Evolutionary conservation across 106 monocot species (phyloP).

Genomic region (Dendrobium catenatum): DNA sequence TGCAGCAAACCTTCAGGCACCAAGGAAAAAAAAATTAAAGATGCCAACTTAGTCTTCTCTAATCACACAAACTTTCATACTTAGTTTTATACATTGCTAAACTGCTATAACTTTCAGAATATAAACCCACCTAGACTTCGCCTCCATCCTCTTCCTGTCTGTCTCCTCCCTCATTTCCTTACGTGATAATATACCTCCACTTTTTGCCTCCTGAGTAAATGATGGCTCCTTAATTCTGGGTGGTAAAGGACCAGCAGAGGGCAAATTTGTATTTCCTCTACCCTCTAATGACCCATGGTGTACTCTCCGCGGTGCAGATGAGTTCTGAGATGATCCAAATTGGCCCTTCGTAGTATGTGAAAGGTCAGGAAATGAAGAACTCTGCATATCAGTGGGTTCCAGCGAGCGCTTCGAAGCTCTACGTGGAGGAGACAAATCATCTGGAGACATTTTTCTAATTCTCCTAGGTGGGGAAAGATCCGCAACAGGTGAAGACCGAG

Average conservation of each 20-base stretch:
- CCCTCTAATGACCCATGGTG: neutral
- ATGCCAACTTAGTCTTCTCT: neutral
- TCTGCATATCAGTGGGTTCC: neutral
- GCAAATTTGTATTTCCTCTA: neutral
- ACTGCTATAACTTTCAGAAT: neutral
- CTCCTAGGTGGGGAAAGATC: conserved; percentile 31
- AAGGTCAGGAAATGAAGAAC: neutral
- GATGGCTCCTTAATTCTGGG: conserved; percentile 24
- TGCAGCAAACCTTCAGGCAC: conserved; percentile 40
- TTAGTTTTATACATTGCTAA: neutral
- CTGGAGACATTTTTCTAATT: conserved; percentile 1
- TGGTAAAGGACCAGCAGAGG: conserved; percentile 24
- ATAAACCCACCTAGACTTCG: conserved; percentile 25
- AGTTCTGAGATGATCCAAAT: neutral
- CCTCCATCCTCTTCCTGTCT: conserved; percentile 49
- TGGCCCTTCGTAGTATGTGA: neutral
- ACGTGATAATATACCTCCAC: conserved; percentile 40
- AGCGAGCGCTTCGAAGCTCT: conserved; percentile 1
- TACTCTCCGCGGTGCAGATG: neutral
- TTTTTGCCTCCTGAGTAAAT: conserved; percentile 19
- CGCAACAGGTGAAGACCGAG: neutral
- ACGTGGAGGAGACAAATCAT: conserved; percentile 26
- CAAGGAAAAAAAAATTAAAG: neutral
- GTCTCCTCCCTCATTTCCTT: conserved; percentile 46
- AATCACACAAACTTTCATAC: neutral